Base-by-base conservation (phyloP, 768 basidiomycete genomes). In the Tricholoma saponaceum region DNA sequence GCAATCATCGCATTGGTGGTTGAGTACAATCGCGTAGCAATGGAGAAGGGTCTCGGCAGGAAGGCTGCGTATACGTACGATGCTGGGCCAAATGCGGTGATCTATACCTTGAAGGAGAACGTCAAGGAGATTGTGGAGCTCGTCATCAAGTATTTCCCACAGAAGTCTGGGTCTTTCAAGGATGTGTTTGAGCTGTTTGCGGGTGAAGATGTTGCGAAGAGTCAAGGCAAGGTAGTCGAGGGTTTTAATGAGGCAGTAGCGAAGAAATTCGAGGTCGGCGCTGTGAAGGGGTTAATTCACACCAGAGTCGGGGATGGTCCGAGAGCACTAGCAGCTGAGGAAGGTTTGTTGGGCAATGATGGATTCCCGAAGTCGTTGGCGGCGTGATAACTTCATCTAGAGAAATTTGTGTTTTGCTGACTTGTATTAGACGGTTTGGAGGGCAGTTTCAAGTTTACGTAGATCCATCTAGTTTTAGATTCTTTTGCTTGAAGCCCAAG, bases 1-100 rank as follows among this genome's bases (percentile, higher is more conserved):
- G 72, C 92, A n/a, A 92, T 99, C 74, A 92, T 99, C 69, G 79
- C 87, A 5, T 73, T 98, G 67, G 80, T 99, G 63, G 88, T 90
- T 41, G 97, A 98, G 74, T 86, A 94, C 77, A 99, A 99, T 75
- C 84, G 95, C 18, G 78, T 91, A 20, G 78, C 84, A 1, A 72
- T 88, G 33, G 85, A 76, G 37, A 57, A 73, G 58, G 69, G 83
- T 71, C 47, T 76, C 2, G 82, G 83, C 53, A 76, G 84, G 70
- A 86, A 90, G 67, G 97, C 95, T 0, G 97, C 96, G 41, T 99
- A 99, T 74, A 99, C 97, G n/a, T 98, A 90, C 69, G 97, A 99
- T 66, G 97, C 97, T 0, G 97, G 97, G 30, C 97, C 97, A 13
- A 99, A 99, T 73, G 95, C 95, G 2, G 97, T 99, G 69, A 93